These are phyloP conservation scores for Cicer chorassanicum DNA, from an alignment of 306 rosid genomes.

Conservation along the genomic window DNA sequence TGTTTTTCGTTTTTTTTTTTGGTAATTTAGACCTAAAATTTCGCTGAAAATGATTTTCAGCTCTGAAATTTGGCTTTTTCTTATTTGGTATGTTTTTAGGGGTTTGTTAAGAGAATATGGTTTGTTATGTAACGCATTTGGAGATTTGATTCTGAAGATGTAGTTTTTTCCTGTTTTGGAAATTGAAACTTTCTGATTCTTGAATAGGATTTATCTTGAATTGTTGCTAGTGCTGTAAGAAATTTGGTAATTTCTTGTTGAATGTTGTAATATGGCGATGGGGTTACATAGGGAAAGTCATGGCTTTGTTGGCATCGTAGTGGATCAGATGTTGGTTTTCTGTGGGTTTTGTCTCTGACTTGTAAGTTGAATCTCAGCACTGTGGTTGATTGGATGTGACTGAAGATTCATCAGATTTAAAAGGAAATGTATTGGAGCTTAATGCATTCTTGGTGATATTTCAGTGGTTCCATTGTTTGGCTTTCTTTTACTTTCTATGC, in stretches of 20 bases:
- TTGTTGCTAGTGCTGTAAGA: slow-evolving; percentile 27
- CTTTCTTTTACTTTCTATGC: slow-evolving; percentile 14
- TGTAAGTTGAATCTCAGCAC: slow-evolving; percentile 21
- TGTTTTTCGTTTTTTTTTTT: background rate
- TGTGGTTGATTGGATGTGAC: background rate
- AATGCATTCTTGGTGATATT: slow-evolving; percentile 15
- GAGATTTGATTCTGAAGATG: background rate
- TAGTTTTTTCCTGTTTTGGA: slow-evolving; percentile 14
- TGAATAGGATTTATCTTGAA: slow-evolving; percentile 16
- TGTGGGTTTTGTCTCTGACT: slow-evolving; percentile 11
- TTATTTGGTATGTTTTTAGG: slow-evolving; percentile 14
- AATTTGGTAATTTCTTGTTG: background rate
- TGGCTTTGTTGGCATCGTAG: slow-evolving; percentile 26
- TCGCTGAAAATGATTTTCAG: background rate
- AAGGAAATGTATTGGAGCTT: slow-evolving; percentile 20
- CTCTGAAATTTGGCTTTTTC: slow-evolving; percentile 1
- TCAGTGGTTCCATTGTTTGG: slow-evolving; percentile 21
- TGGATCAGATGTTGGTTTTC: slow-evolving; percentile 29
- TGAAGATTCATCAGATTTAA: slow-evolving; percentile 27
- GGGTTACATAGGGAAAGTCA: background rate
- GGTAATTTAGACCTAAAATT: background rate
- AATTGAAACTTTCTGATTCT: slow-evolving; percentile 2
- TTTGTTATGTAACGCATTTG: background rate
- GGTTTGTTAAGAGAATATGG: slow-evolving; percentile 20
- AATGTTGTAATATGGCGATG: slow-evolving; percentile 6